phyloP scores from a whole-genome alignment of 768 basidiomycete genomes.

The Boletus rubropictus region DNA sequence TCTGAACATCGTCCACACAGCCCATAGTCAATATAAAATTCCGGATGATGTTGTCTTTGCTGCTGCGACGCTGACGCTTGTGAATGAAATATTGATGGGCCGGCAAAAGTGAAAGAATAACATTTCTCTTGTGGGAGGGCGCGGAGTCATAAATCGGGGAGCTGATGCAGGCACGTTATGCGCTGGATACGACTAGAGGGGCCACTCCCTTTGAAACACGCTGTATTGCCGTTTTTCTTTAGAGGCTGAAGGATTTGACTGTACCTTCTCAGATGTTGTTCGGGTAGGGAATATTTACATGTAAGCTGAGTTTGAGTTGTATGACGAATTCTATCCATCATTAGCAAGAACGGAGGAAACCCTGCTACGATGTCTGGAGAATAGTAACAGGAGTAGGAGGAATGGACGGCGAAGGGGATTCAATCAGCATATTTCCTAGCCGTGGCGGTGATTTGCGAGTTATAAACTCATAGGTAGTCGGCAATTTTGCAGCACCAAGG shows the following conservation, averaged over 20 bases:
- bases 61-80: neutral
- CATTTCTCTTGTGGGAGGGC: too few species aligned
- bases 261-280: neutral
- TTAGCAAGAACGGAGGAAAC: neutral
- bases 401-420: conserved; percentile 26
- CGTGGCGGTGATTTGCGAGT: conserved; percentile 61
- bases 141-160: neutral
- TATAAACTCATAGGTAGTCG: conserved; percentile 85
- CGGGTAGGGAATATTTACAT: neutral
- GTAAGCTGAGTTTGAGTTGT: neutral
- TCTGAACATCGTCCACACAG: neutral
- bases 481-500: conserved; percentile 82
- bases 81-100: too few species aligned
- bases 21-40: neutral
- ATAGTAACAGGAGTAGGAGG: conserved; percentile 11
- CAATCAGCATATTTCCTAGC: conserved; percentile 59
- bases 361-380: conserved; percentile 9
- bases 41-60: neutral
- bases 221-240: neutral
- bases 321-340: conserved; percentile 5
- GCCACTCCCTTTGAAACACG: neutral
- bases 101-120: too few species aligned
- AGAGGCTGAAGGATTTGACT: neutral
- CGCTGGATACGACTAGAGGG: too few species aligned
- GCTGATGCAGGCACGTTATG: neutral